Base-by-base conservation (phyloP, 1,139 yeast genomes). In the Suhomyces panamericanus region DNA sequence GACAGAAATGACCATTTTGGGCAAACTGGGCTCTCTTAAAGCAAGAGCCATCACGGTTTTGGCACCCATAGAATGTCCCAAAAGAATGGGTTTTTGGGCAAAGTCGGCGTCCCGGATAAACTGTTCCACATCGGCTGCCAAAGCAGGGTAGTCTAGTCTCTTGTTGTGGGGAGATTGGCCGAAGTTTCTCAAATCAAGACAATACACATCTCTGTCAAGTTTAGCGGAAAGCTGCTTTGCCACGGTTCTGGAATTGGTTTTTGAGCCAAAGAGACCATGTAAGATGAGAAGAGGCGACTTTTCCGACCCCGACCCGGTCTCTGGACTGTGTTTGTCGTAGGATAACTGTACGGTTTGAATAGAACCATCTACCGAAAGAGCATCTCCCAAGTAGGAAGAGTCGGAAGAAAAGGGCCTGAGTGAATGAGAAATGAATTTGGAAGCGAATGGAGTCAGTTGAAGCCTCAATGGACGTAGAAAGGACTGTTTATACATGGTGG, bases 1-100 rank as follows among this genome's bases (percentile, higher is more conserved):
- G 4, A 93, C 96, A 3, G 93, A 70, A 6, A 93, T 78, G 36
- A 90, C 56, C 68, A 83, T 76, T 29, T 78, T 72, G 3, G 85
- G 83, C 17, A 84, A 55, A 1, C 80, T 78, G 0, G 95, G 95
- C 20, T 80, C 71, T 42, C 89, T 73, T 49, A 93, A 70, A 0
- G 91, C 85, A 4, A 87, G 72, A 0, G 93, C 89, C 98, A 93
- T 91, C 3, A 87, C 96, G 0, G 91, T 78, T 59, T 93, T 93
- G 9, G 96, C 98, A 6, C 99, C 99, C 97, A 93, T 90, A 0
- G 97, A 90, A 64, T 91, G 98, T 1, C 99, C 99, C 22, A 93
- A 73, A 17, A 93, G 53, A 15, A 88, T 80, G 0, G 95, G 87
- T 33, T 75, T 68, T n/a, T 55, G 49, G 26, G 56, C 56, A 27